Evolutionary conservation across 345 rosid species (phyloP).

Genomic region (Lepidium aucheri): DNA sequence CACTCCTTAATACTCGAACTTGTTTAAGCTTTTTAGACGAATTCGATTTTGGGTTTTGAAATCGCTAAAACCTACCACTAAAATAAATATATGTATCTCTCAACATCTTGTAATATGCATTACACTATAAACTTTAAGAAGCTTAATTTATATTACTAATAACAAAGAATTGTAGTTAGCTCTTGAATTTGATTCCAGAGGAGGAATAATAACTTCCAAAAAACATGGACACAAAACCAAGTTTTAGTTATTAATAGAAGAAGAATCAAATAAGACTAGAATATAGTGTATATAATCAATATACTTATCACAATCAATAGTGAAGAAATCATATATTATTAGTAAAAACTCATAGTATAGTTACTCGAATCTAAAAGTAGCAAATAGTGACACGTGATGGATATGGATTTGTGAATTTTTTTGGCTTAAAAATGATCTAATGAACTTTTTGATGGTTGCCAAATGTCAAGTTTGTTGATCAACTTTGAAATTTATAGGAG

Average conservation of each 20-base stretch:
- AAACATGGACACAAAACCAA: too few relatives aligned
- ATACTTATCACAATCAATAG: background rate
- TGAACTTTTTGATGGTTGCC: background rate
- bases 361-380: background rate
- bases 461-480: background rate
- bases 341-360: background rate
- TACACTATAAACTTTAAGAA: background rate
- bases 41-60: too few relatives aligned
- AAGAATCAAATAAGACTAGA: slow-evolving; percentile 5
- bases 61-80: too few relatives aligned
- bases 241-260: too few relatives aligned
- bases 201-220: too few relatives aligned
- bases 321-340: background rate
- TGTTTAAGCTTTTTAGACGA: too few relatives aligned
- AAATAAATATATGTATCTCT: background rate
- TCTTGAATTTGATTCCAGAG: too few relatives aligned
- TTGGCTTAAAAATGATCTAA: background rate
- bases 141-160: background rate
- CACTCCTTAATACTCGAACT: too few relatives aligned
- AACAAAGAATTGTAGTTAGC: slow-evolving; percentile 47
- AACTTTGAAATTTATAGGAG: background rate
- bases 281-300: background rate
- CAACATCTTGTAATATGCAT: background rate
- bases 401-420: background rate
- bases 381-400: slow-evolving; percentile 1